Evolutionary conservation across 106 monocot species (phyloP), one percentile per base, ranked within the genome.

Genomic region (Triglochin maritima): DNA sequence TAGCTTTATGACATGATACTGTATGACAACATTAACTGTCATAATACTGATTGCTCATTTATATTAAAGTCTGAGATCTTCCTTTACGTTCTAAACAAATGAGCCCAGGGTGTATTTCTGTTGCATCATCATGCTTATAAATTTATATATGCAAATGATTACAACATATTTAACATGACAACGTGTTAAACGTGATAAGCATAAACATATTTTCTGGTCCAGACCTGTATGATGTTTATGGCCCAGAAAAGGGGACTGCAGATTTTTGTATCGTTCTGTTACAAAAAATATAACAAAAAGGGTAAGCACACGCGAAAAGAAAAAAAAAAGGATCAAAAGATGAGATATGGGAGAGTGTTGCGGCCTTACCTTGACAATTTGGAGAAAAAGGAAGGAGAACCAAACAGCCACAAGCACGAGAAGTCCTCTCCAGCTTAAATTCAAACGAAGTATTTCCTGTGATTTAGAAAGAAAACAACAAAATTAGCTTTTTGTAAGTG

Each of bases 231-330:
- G 68, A 86, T 57, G 54, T 88, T 88, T 63, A 86, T 17, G 45
- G 77, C 54, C 96, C 91, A 96, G 68, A 73, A 96, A 50, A 80
- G 44, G 17, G 83, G 66, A 65, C 91, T 88, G 67, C 96, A 96
- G 3, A 71, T 57, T 53, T 65, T 17, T 9, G 76, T 52, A 51
- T 69, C 69, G 56, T 82, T 96, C 90, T 96, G 87, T 64, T 57
- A 55, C 17, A 57, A 60, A 79, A 47, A 51, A 29, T 11, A 47
- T 56, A n/a, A 16, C 47, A 48, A 42, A 52, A 2, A 6, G 2
- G 7, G 54, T 45, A 6, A 73, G 9, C 58, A 6, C 5, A 2
- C 2, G 3, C 13, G 11, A 74, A 13, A 50, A 13, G 56, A 16
- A 7, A 64, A 57, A 14, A 45, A 29, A 47, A 48, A 73, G 45